A percentile compares a stretch with the other conserved stretches of the same genome.
phyloP scores from a whole-genome alignment of 1,139 yeast species.

The Debaryomyces psychrophilus region DNA sequence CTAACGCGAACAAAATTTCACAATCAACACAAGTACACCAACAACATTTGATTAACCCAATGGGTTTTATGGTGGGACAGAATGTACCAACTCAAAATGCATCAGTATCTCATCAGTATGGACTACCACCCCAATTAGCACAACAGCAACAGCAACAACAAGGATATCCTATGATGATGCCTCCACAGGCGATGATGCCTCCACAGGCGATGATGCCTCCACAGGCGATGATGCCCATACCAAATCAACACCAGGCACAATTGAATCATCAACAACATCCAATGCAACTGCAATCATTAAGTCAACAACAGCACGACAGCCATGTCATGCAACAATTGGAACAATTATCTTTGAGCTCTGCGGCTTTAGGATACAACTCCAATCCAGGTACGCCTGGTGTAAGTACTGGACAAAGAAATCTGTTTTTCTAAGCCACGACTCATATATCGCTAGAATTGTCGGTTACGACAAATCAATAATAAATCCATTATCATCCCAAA shows the following conservation, averaged over 20 bases:
- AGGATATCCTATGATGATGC: constrained; percentile 12
- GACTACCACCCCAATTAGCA: constrained; percentile 11
- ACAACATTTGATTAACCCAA: constrained; percentile 9
- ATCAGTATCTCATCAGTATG: constrained; percentile 2
- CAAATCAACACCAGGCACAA: constrained; percentile 16
- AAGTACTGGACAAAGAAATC: constrained; percentile 22
- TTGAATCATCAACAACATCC: constrained; percentile 9
- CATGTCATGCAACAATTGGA: constrained; percentile 53
- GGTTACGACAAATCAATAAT: neutral
- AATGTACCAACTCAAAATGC: constrained; percentile 10
- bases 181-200: constrained; percentile 13
- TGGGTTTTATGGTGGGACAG: constrained; percentile 2
- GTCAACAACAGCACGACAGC: constrained; percentile 29
- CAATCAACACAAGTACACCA: constrained; percentile 11
- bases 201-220: constrained; percentile 14
- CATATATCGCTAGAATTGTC: neutral
- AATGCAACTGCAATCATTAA: constrained; percentile 13
- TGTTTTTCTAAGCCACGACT: constrained; percentile 20
- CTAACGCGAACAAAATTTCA: constrained; percentile 7
- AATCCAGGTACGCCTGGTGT: constrained; percentile 47
- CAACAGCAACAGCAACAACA: constrained; percentile 14
- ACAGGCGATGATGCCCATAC: constrained; percentile 13
- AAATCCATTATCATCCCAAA: neutral
- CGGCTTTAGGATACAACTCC: constrained; percentile 52
- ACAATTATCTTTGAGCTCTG: constrained; percentile 51